These are phyloP conservation scores for Stagonosporopsis rhizophila DNA, from an alignment of 2,329 filamentous ascomycete species.

Conservation along the genomic window DNA sequence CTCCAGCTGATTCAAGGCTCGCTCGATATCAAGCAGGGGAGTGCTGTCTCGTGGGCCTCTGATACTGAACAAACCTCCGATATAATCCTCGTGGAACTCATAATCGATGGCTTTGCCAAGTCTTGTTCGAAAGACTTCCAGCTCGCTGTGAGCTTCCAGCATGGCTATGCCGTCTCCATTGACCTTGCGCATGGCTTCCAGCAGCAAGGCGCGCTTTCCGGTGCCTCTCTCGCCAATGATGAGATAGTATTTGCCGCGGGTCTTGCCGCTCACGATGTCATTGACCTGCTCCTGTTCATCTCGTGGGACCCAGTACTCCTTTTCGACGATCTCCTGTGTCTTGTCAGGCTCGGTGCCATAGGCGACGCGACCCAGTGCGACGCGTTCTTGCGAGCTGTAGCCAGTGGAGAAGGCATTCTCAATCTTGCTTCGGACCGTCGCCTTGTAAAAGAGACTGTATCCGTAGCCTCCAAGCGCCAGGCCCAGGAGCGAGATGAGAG, in stretches of 20 bases:
- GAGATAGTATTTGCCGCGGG: constrained; percentile 84
- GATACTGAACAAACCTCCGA: constrained; percentile 93
- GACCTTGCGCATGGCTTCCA: constrained; percentile 92
- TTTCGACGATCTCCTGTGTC: constrained; percentile 45
- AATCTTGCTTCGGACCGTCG: constrained; percentile 40
- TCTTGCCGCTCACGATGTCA: constrained; percentile 75
- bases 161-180: constrained; percentile 88
- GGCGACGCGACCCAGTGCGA: constrained; percentile 39
- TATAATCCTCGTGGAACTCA: constrained; percentile 97
- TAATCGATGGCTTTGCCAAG: constrained; percentile 94
- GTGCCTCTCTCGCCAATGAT: constrained; percentile 94
- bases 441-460: constrained; percentile 45
- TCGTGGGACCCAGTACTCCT: constrained; percentile 79
- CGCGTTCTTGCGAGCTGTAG: constrained; percentile 46
- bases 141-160: constrained; percentile 93
- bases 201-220: constrained; percentile 92
- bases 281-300: constrained; percentile 82
- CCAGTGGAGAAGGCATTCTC: constrained; percentile 44
- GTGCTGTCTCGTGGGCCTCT: constrained; percentile 89
- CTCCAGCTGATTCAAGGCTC: constrained; percentile 95
- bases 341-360: constrained; percentile 37
- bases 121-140: constrained; percentile 91
- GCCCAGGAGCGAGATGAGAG: constrained; percentile 44
- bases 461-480: constrained; percentile 45
- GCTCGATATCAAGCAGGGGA: constrained; percentile 90